phyloP scores from a whole-genome alignment of 306 rosid species.

The Gastrolobium bilobum region DNA sequence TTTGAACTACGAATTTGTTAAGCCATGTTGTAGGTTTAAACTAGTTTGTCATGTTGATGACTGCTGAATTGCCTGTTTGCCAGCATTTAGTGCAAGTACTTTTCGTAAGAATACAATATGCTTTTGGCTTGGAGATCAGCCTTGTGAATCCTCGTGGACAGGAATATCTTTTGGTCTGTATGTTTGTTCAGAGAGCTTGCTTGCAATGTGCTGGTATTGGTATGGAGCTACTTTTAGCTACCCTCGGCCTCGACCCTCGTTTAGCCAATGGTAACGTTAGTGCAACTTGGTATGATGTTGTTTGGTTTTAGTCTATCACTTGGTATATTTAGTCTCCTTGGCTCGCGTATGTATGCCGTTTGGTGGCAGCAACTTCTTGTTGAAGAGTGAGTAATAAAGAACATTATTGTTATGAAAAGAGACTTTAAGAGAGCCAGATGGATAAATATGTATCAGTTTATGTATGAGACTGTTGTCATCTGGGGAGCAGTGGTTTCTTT shows the following conservation, averaged over 20 bases:
- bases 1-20: not conserved
- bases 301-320: not conserved
- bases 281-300: not conserved
- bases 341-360: not conserved
- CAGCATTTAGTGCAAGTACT: not conserved
- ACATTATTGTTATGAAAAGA: not conserved
- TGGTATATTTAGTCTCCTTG: not conserved
- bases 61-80: not conserved
- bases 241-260: not conserved
- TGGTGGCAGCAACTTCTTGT: not conserved
- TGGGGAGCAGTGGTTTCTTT: not conserved
- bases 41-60: constrained; percentile 1
- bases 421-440: not conserved
- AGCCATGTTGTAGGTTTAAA: constrained; percentile 3
- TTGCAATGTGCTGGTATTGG: not conserved
- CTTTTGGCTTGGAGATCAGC: not conserved
- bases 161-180: not conserved
- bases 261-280: not conserved
- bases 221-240: no score
- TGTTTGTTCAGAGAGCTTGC: constrained; percentile 3
- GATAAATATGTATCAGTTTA: not conserved
- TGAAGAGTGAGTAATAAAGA: not conserved
- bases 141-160: constrained; percentile 9
- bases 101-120: not conserved
- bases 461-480: not conserved